Evolutionary conservation across 2,329 filamentous ascomycete genomes (phyloP).

Genomic region (Talaromyces funiculosus): DNA sequence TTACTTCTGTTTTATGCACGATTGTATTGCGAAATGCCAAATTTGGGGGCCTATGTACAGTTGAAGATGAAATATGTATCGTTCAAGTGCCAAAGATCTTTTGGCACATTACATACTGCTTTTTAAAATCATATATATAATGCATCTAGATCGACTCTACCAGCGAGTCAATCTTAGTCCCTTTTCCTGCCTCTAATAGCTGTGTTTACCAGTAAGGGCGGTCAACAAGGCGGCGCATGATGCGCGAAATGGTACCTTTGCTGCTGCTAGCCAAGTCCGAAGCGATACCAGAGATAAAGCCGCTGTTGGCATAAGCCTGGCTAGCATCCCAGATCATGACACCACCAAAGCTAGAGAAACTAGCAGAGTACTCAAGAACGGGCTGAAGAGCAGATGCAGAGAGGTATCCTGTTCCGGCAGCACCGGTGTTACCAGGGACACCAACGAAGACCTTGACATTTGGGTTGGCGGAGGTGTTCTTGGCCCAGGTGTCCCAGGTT

Average conservation of each 20-base stretch:
- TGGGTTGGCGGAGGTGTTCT: conserved; percentile 51
- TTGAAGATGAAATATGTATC: not conserved
- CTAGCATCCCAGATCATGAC: conserved; percentile 66
- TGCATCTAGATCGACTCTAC: not conserved
- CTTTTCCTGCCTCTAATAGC: not conserved
- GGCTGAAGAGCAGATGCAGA: conserved; percentile 42
- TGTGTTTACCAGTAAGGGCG: conserved; percentile 11
- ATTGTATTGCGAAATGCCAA: not conserved
- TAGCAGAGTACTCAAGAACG: conserved; percentile 51
- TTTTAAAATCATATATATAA: not conserved
- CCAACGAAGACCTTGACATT: conserved; percentile 59
- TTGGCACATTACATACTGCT: not conserved
- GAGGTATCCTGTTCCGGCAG: conserved; percentile 54
- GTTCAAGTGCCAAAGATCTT: not conserved
- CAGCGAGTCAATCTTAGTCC: not conserved
- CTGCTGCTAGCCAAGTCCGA: conserved; percentile 7
- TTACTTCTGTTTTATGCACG: not conserved
- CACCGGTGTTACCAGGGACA: conserved; percentile 50
- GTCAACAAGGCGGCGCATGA: conserved; percentile 8
- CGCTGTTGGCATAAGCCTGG: conserved; percentile 54
- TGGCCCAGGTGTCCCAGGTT: conserved; percentile 63
- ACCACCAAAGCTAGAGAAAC: conserved; percentile 58
- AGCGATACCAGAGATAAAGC: conserved; percentile 48
- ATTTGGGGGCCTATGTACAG: not conserved
- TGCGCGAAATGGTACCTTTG: conserved; percentile 10